Conservation (phyloP, 2,329 filamentous ascomycete species). For the Sarocladiaceae sp. region DNA sequence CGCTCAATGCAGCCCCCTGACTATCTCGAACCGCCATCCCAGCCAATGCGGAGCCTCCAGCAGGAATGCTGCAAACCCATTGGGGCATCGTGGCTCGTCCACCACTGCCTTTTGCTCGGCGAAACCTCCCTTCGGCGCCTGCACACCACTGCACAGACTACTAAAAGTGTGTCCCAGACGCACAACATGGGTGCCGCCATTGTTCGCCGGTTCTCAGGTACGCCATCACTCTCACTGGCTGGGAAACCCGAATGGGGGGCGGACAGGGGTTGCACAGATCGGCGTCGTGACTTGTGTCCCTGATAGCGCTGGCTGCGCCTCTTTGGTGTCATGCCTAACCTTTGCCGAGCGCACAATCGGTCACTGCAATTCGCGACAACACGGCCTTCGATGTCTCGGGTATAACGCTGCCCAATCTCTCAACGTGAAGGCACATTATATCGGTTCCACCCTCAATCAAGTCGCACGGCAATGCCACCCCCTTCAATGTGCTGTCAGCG, state of each 20-base stretch:
- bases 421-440: not conserved
- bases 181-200: not conserved
- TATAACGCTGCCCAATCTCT: not conserved
- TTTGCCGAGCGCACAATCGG: too few relatives aligned
- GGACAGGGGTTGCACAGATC: not conserved
- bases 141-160: too few relatives aligned
- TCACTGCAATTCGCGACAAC: not conserved
- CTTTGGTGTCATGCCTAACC: not conserved
- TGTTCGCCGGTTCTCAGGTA: not conserved
- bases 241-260: not conserved
- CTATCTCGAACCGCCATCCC: constrained; percentile 2
- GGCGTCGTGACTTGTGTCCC: not conserved
- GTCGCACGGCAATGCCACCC: not conserved
- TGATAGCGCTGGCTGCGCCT: not conserved
- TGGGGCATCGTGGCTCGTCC: not conserved
- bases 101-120: not conserved
- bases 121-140: not conserved
- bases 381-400: constrained; percentile 1
- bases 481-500: too few relatives aligned
- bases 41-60: constrained; percentile 6
- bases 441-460: constrained; percentile 1
- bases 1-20: constrained; percentile 8
- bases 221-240: not conserved
- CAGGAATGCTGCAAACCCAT: constrained; percentile 1
- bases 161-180: too few relatives aligned